Evolutionary conservation across 495 filamentous ascomycete species (phyloP), one percentile per base, ranked within the genome.

Genomic region (Podospora conica): DNA sequence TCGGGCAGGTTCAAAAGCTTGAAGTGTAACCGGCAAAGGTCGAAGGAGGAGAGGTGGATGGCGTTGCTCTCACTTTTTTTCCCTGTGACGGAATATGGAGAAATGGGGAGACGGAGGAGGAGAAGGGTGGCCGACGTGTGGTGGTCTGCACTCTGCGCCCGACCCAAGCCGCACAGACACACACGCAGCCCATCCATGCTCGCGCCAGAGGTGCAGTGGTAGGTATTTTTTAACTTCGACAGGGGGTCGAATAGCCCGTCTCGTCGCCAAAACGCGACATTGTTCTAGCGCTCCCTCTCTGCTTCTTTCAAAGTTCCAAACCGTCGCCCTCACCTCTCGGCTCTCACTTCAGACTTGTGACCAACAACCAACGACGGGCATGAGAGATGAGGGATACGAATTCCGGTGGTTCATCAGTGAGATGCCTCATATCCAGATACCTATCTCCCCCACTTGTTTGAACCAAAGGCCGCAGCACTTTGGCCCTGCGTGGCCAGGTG

Each of bases 61-160:
- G 29, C 10, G 29, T 55, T 48, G 63, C 33, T 25, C 6, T 61
- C 40, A n/a, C 40, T 54, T 55, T 54, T n/a, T 64, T 29, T 55
- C 25, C 23, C 20, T 28, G 31, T 58, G 31, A 27, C 23, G 63
- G 63, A 64, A 63, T 65, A 64, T 64, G 59, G 56, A 61, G 68
- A 57, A 56, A 53, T 24, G 20, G 9, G 63, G 63, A 64, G 57
- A 48, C 28, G 29, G 55, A 63, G 55, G 55, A 63, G 55, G 53
- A 24, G 27, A 22, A 53, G 23, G 20, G 29, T 20, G 60, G 40
- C 40, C 40, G 40, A 48, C 40, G 5, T 48, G 25, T 6, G 25
- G 25, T 27, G 25, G 25, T 27, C 25, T 27, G 25, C 25, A 6
- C 25, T 27, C 25, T 27, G 25, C 25, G 25, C 25, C 25, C 18